Conservation (phyloP, 169 alveolate species). For the Plasmodium malariae region DNA sequence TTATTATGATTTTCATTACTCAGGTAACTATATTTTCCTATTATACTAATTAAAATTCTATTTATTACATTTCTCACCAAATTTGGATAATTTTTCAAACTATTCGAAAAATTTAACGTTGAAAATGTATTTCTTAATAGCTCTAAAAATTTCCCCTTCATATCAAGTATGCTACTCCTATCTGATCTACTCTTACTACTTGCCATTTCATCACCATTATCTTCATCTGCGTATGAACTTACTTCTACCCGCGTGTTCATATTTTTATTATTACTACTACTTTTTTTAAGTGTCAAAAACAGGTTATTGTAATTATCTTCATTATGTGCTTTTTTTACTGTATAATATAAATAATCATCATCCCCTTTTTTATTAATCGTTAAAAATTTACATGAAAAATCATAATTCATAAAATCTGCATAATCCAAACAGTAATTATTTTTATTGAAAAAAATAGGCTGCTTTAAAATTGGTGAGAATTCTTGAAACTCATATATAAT, state of each 20-base stretch:
- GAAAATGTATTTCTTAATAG: conserved; percentile 25
- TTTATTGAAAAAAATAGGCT: conserved; percentile 38
- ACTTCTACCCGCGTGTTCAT: background rate
- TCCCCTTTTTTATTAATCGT: background rate
- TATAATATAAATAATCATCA: background rate
- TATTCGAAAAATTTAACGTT: conserved; percentile 11
- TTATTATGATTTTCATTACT: conserved; percentile 7
- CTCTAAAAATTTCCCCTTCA: background rate
- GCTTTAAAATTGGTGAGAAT: conserved; percentile 29
- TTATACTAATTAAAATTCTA: conserved; percentile 40
- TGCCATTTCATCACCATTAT: conserved; percentile 1
- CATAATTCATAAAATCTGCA: conserved; percentile 66
- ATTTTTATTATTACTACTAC: background rate
- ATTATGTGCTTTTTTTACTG: background rate
- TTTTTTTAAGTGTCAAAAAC: conserved; percentile 6
- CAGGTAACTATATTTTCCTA: conserved; percentile 47
- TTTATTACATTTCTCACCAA: conserved; percentile 26
- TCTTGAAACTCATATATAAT: conserved; percentile 72
- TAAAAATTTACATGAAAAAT: conserved; percentile 53
- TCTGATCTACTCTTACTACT: background rate
- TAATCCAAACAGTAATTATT: conserved; percentile 32
- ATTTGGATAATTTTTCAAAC: conserved; percentile 28
- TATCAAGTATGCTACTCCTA: background rate
- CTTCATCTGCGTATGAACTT: background rate
- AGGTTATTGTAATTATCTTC: conserved; percentile 6